Conservation (phyloP, 2,329 filamentous ascomycete species). For the Colletotrichum tropicicola region DNA sequence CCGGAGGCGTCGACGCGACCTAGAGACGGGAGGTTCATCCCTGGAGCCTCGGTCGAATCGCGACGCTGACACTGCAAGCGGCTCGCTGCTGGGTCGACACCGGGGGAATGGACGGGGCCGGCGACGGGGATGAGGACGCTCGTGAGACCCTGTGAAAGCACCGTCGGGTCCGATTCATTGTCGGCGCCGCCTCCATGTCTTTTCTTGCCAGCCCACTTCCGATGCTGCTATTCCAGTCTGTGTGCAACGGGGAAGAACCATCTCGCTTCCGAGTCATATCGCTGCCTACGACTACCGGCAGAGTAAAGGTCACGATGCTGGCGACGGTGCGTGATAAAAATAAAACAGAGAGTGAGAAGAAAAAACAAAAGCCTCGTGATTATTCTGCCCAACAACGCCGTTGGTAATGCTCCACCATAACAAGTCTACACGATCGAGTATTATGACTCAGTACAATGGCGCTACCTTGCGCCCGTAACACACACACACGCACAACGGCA, state of each 20-base stretch:
- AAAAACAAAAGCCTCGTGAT: not conserved
- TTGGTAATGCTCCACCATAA: slow-evolving; percentile 5
- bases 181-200: slow-evolving; percentile 12
- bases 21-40: not conserved
- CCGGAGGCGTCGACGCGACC: too few relatives aligned
- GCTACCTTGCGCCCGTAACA: slow-evolving; percentile 12
- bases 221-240: slow-evolving; percentile 6
- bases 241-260: not conserved
- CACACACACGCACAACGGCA: not conserved
- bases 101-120: not conserved
- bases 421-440: slow-evolving; percentile 21
- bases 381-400: slow-evolving; percentile 9
- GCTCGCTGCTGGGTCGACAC: not conserved
- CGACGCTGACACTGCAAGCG: not conserved
- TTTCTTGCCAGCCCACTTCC: not conserved
- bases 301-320: too few relatives aligned
- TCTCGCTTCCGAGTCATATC: slow-evolving; percentile 1
- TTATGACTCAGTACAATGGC: slow-evolving; percentile 30
- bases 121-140: not conserved
- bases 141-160: too few relatives aligned
- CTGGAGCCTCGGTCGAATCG: too few relatives aligned
- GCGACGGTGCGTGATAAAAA: too few relatives aligned
- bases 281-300: too few relatives aligned
- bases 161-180: not conserved
- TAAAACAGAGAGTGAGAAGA: not conserved